Evolutionary conservation across 495 filamentous ascomycete genomes (phyloP).

Genomic region (Extremus antarcticus): DNA sequence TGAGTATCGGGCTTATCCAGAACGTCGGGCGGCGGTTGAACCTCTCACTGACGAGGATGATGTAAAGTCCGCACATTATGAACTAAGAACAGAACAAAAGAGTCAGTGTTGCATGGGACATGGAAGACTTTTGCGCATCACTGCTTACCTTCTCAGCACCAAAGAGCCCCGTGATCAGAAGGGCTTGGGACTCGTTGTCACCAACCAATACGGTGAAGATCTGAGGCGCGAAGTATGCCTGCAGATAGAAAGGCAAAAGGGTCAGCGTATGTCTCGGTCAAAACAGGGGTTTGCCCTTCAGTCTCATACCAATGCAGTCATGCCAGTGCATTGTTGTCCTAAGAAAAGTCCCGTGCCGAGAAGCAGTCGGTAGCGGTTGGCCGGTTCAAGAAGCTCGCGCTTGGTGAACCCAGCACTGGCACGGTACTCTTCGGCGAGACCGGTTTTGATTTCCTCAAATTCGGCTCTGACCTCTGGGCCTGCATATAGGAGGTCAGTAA

Average conservation of each 20-base stretch:
- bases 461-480: constrained; percentile 34
- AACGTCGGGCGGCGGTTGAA: constrained; percentile 12
- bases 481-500: not conserved
- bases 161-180: constrained; percentile 18
- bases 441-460: constrained; percentile 30
- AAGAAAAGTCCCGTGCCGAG: constrained; percentile 40
- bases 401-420: constrained; percentile 13
- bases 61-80: constrained; percentile 11
- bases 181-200: not conserved
- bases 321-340: constrained; percentile 34
- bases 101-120: too few species aligned
- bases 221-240: constrained; percentile 24
- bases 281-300: too few species aligned
- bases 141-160: constrained; percentile 18
- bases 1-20: constrained; percentile 4
- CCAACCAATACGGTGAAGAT: constrained; percentile 24
- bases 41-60: constrained; percentile 17
- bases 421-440: constrained; percentile 11
- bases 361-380: constrained; percentile 30
- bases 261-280: too few species aligned
- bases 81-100: too few species aligned
- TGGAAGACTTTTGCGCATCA: too few species aligned
- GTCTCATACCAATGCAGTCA: constrained; percentile 25
- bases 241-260: too few species aligned
- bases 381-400: constrained; percentile 27